Base-by-base conservation (phyloP, 306 rosid genomes). In the Quercus suber region DNA sequence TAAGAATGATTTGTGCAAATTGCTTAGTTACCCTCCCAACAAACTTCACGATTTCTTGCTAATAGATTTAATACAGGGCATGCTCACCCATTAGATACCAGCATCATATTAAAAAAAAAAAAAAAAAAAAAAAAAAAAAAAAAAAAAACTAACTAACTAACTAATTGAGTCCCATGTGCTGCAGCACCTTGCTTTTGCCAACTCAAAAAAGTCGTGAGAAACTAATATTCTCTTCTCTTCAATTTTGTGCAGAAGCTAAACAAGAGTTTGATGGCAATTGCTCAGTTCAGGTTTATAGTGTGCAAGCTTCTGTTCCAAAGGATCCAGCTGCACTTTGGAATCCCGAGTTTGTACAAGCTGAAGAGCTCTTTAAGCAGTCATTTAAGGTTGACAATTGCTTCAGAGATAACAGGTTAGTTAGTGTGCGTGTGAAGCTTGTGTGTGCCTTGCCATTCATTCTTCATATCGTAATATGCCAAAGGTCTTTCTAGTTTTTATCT, bases 261-360 rank as follows among this genome's bases (percentile, higher is more conserved):
- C 80, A 87, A 85, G 96, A 91, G 64, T 93, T 93, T 87, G 96
- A 89, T 74, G 96, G 90, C 18, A 80, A 82, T 85, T 91, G 92
- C 87, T 96, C 99, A 3, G 85, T 93, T 65, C 96, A 90, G 75
- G 93, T 96, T 56, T 96, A 96, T 74, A 93, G 99, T 74, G 99
- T 96, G 81, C 99, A 96, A 81, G 87, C 92, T 71, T 88, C 88
- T 84, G 87, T 93, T 45, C 99, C 99, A 79, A 93, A 93, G 91
- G 99, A 96, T 84, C 88, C 94, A 58, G 93, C 98, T 78, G 82
- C 84, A 77, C 92, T 96, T 55, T 91, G 99, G 99, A 93, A 93
- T 89, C 81, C 89, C 18, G 99, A 96, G 81, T 93, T 87, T 86
- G 81, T 96, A 79, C 99, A 96, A 91, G 96, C 98, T 52, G 97